Percentiles rank a stretch among this genome's conserved stretches.
Conservation (phyloP, 163 green algal species). For the Scenedesmus sp. region DNA sequence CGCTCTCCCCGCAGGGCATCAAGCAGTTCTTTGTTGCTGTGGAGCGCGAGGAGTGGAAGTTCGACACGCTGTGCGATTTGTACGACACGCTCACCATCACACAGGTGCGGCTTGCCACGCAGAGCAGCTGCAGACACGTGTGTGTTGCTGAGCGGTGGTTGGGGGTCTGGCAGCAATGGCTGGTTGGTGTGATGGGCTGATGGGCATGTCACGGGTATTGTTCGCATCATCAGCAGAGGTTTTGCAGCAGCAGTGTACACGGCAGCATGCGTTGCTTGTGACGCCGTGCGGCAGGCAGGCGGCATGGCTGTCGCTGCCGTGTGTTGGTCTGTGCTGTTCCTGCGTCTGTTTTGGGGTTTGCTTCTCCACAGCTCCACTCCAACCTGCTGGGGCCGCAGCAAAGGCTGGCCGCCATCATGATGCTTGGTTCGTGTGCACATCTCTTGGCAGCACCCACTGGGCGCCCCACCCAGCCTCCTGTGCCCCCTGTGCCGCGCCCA, state of each 20-base stretch:
- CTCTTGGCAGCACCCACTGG: too few species aligned
- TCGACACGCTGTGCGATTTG: constrained; percentile 99
- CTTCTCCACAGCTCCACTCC: too few species aligned
- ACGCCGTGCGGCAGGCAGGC: background rate
- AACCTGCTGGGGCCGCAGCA: too few species aligned
- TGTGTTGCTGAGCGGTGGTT: too few species aligned
- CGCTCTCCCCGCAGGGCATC: constrained; percentile 87
- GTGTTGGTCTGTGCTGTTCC: too few species aligned
- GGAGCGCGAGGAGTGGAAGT: constrained; percentile 99
- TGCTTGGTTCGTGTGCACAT: too few species aligned
- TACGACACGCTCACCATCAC: constrained; percentile 96
- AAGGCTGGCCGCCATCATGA: too few species aligned
- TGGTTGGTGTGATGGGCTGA: too few species aligned
- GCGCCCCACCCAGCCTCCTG: too few species aligned
- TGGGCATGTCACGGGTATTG: background rate
- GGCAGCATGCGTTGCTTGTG: background rate
- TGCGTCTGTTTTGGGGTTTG: background rate
- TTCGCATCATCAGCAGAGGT: background rate
- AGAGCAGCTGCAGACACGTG: background rate
- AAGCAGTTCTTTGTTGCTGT: constrained; percentile 99
- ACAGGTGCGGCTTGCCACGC: constrained; percentile 57
- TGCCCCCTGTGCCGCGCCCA: too few species aligned
- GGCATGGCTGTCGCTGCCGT: too few species aligned
- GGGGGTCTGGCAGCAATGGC: too few species aligned
- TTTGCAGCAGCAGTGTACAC: background rate